Base-by-base conservation (phyloP, 164 flowering plant genomes). In the Magnolia kwangsiensis region DNA sequence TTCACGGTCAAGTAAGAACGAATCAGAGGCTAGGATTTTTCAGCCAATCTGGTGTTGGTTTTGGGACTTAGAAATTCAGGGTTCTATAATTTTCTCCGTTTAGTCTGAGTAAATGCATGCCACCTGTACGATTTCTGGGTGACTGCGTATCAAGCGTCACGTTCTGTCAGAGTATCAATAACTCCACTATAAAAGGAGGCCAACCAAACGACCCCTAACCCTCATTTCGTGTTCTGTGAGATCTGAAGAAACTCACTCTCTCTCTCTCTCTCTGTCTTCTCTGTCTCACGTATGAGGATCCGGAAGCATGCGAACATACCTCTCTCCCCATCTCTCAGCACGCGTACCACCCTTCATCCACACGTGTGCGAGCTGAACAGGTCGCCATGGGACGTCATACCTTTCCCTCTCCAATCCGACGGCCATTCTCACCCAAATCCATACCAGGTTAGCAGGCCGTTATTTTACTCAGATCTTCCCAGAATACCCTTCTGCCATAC, bases 321-420 rank as follows among this genome's bases (percentile, higher is more conserved):
- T 21, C 37, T 63, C 55, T 18, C 63, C 8, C 14, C 71, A 16
- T 8, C 21, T 31, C 51, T 72, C 4, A 51, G 72, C 50, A 51
- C 61, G 55, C 59, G 74, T 14, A 20, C 27, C 20, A 31, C 9
- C n/a, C 63, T 81, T 1, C 81, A 78, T 77, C 31, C 80, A 49
- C 82, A 75, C 75, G 82, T 84, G 61, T 87, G 90, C 79, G 75
- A 86, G 84, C 85, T 88, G 55, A 89, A 86, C 79, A 85, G 79
- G 80, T 87, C 90, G 24, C 89, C 89, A 11, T 89, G 92, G 92
- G 92, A 89, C 82, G 87, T 86, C 76, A 79, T 84, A 68, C 21
- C 86, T 3, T 78, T 84, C 82, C 4, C 76, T 63, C 68, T 63
- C 37, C 75, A 79, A 65, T 58, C 50, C 13, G 49, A 71, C 67